Evolutionary conservation across 1,284 basidiomycete genomes (phyloP), one percentile per base, ranked within the genome.

Genomic region (Cryptococcus sp.): DNA sequence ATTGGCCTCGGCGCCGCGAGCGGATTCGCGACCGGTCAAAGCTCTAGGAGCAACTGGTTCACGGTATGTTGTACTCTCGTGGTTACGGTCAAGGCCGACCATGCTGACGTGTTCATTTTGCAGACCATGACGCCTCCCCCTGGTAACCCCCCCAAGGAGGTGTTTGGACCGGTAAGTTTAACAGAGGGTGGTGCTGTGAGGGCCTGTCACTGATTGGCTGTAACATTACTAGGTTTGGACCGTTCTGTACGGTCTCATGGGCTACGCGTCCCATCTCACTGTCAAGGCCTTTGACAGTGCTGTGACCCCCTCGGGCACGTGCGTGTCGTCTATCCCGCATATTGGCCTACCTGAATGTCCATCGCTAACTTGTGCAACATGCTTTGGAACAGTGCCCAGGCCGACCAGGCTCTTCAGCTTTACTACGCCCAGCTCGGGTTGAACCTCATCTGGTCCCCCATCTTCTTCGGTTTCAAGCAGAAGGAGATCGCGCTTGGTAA

Each of bases 391-490:
- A 83, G 83, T 50, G 72, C 78, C 24, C 73, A 79, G 56, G 80
- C 85, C 40, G 76, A 79, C 42, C 69, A 79, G 40, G 85, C 84
- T 2, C 73, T 89, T 40, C 78, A 79, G 36, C 77, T 89, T 44
- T 89, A 90, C 78, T 90, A 86, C 75, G 79, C 78, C 5, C 87
- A 89, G 70, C 79, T 89, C 39, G 84, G 78, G 0, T 73, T 89
- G 45, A 89, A 89, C 77, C 76, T 83, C 53, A 61, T 82, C 28
- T 90, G 87, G 87, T 83, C 83, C 20, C 86, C 87, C 4, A 72
- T 89, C 39, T 88, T 88, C 80, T 89, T 89, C 64, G 82, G 82
- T 58, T 69, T 50, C 43, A 65, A 70, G 60, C 67, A 85, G 81
- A 79, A 81, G 59, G 82, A 81, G 35, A 58, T 81, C 24, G 87